Evolutionary conservation across 192 early-diverging fungal genomes (phyloP), one percentile per base, ranked within the genome.

Genomic region (Chytriomyces sp.): DNA sequence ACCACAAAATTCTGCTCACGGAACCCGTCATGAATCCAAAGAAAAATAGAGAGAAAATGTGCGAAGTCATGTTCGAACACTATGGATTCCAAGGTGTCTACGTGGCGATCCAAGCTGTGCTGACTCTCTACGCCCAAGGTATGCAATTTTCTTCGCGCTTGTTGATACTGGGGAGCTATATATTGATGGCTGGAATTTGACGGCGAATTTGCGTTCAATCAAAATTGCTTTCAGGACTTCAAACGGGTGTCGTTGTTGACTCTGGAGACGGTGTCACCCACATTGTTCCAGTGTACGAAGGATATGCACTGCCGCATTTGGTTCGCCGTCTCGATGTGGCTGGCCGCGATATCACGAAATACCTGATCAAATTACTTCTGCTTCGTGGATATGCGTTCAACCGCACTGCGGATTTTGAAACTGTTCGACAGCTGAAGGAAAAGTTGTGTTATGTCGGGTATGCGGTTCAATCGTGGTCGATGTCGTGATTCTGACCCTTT

Each of bases 241-340:
- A 93, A 71, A 97, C 97, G 18, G 97, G 97, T 81, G 95, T 98
- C 50, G 97, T 99, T 6, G 93, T 99, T 13, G 97, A 99, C 84
- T 97, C 96, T 64, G 97, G 97, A 23, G 97, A 99, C 82, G 96
- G 97, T 83, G 97, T 99, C 35, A 97, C 97, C 8, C 97, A 99
- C 77, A 97, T 98, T 85, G 97, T 99, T 24, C 97, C 97, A 45
- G 96, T 99, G n/a, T 97, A 95, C 81, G 91, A 98, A 75, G 96
- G 97, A 45, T 97, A 92, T 78, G 92, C 96, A 5, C 89, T 96
- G 45, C 94, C 95, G 13, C 93, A 98, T 78, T 83, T 95, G 76
- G 93, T 93, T 28, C 90, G 90, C 79, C 91, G 97, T 61, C 85
- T 99, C 65, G 95, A 99, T 82, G 92, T 99, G 53, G 97, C 97